Evolutionary conservation across 2,329 filamentous ascomycete species (phyloP).

Genomic region (Pezicula carpinea): DNA sequence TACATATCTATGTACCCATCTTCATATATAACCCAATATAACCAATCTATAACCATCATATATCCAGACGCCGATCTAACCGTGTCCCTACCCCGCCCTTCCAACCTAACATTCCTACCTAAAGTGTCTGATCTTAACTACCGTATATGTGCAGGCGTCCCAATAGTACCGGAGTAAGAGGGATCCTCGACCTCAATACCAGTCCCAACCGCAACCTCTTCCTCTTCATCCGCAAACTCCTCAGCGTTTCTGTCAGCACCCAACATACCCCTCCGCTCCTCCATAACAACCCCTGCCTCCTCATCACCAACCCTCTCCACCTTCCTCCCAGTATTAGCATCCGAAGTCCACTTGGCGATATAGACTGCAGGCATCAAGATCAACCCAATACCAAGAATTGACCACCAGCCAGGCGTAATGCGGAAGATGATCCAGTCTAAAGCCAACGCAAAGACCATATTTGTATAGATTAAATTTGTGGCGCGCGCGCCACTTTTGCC

Average conservation of each 20-base stretch:
- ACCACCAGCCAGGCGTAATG: slow-evolving; percentile 50
- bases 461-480: slow-evolving; percentile 64
- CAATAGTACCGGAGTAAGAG: too few species aligned
- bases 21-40: too few species aligned
- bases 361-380: slow-evolving; percentile 63
- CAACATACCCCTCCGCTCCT: not conserved
- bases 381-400: slow-evolving; percentile 55
- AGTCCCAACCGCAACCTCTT: not conserved
- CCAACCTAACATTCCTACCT: too few species aligned
- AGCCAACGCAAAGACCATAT: slow-evolving; percentile 64
- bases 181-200: too few species aligned
- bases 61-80: too few species aligned
- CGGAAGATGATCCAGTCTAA: slow-evolving; percentile 63
- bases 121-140: too few species aligned
- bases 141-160: too few species aligned
- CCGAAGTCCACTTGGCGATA: slow-evolving; percentile 43
- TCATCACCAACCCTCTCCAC: slow-evolving; percentile 3
- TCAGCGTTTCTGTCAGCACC: not conserved
- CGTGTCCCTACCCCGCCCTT: too few species aligned
- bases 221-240: not conserved
- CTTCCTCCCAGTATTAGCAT: not conserved
- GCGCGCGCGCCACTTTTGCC: slow-evolving; percentile 35
- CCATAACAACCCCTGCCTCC: not conserved
- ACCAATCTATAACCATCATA: too few species aligned
- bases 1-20: too few species aligned